A percentile compares a stretch with the other conserved stretches of the same genome.
phyloP scores from a whole-genome alignment of 768 basidiomycete species.

The Sarcodon aspratus region DNA sequence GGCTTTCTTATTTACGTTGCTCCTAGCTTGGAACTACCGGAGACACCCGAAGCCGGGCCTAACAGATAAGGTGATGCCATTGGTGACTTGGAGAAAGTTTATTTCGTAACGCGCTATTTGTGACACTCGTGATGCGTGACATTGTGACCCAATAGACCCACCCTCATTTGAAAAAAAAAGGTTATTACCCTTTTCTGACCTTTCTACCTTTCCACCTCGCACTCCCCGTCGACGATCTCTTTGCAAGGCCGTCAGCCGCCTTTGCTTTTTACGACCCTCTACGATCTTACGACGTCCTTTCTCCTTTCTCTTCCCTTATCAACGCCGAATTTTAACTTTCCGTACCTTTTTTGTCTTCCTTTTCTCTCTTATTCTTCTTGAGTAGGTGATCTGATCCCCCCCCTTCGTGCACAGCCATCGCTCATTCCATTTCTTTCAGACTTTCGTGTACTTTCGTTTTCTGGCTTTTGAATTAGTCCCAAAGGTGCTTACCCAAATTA shows the following conservation, averaged over 20 bases:
- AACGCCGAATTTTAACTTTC: conserved; percentile 20
- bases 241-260: conserved; percentile 6
- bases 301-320: conserved; percentile 31
- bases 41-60: too few species aligned
- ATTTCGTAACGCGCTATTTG: too few species aligned
- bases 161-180: too few species aligned
- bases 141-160: too few species aligned
- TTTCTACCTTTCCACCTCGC: too few species aligned
- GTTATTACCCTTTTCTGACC: too few species aligned
- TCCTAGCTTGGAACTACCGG: too few species aligned
- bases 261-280: conserved; percentile 24
- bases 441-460: conserved; percentile 11
- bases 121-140: too few species aligned
- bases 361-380: conserved; percentile 12
- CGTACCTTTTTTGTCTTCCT: conserved; percentile 19
- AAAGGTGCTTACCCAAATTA: too few species aligned
- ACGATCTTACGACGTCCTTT: conserved; percentile 55
- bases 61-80: too few species aligned
- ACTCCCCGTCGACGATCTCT: not conserved
- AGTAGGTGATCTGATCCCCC: conserved; percentile 1
- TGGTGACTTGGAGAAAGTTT: too few species aligned
- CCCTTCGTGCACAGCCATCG: conserved; percentile 3
- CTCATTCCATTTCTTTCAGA: conserved; percentile 8
- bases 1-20: too few species aligned
- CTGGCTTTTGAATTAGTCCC: conserved; percentile 9